Conservation (phyloP, 2,329 filamentous ascomycete species). For the Microthyrium microscopicum region DNA sequence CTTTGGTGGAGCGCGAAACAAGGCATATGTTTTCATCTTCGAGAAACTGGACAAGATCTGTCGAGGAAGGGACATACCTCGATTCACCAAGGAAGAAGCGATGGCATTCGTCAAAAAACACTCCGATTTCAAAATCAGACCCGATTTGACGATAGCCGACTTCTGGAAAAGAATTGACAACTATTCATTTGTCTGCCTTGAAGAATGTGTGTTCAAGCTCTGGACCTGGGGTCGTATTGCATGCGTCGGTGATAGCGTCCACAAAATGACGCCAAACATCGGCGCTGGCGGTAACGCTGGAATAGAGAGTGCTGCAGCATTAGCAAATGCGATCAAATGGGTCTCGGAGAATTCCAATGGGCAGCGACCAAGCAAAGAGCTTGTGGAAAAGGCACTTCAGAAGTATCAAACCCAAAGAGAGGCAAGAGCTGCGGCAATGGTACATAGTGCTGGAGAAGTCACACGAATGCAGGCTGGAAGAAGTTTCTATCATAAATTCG, state of each 20-base stretch:
- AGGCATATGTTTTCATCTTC: constrained; percentile 23
- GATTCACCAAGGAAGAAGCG: constrained; percentile 19
- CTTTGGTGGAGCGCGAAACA: constrained; percentile 15
- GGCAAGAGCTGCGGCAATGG: neutral
- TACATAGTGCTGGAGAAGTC: neutral
- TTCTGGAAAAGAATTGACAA: constrained; percentile 15
- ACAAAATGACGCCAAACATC: constrained; percentile 14
- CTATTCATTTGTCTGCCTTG: constrained; percentile 15
- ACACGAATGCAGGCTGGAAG: constrained; percentile 1
- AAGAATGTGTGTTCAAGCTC: constrained; percentile 13
- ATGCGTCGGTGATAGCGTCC: constrained; percentile 13
- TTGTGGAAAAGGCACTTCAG: neutral
- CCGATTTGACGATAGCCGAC: constrained; percentile 16
- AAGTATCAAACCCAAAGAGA: neutral
- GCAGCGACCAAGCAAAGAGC: neutral
- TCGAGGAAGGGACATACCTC: constrained; percentile 18
- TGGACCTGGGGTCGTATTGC: constrained; percentile 14
- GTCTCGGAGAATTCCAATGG: too few species aligned
- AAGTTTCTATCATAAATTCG: neutral
- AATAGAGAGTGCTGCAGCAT: constrained; percentile 12
- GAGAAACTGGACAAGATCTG: constrained; percentile 15
- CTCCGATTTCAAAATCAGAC: constrained; percentile 11
- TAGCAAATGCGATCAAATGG: constrained; percentile 3
- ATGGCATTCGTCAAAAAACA: constrained; percentile 14
- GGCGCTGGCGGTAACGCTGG: constrained; percentile 13